Evolutionary conservation across 495 filamentous ascomycete genomes (phyloP).

Genomic region (Penicillium maclennaniae): DNA sequence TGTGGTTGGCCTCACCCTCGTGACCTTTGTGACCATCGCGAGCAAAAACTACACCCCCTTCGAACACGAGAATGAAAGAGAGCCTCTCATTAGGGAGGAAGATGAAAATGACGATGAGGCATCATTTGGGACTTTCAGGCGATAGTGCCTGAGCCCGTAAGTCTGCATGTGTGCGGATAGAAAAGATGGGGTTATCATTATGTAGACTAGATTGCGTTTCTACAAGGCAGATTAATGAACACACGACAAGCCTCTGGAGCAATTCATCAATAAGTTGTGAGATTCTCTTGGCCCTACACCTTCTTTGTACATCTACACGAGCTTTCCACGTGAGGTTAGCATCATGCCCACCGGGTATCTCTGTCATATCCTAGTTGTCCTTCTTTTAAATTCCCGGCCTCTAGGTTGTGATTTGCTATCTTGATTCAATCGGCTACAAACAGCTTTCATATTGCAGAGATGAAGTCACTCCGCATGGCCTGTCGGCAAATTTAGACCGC

Average conservation of each 20-base stretch:
- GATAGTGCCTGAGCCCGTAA: background rate
- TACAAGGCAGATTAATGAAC: too few species aligned
- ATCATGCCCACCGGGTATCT: background rate
- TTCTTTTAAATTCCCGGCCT: background rate
- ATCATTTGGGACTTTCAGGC: background rate
- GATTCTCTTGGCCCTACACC: background rate
- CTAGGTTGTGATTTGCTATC: background rate
- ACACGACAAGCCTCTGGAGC: too few species aligned
- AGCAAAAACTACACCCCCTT: constrained; percentile 21
- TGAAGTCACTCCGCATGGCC: background rate
- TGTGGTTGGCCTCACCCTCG: constrained; percentile 56
- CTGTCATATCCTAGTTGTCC: background rate
- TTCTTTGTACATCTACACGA: background rate
- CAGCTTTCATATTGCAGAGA: background rate
- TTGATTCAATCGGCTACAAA: background rate
- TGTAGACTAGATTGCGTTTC: background rate
- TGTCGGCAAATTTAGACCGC: background rate
- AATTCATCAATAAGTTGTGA: background rate
- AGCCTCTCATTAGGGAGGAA: constrained; percentile 32
- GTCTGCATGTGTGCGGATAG: background rate
- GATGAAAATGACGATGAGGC: constrained; percentile 13
- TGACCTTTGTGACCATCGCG: constrained; percentile 51
- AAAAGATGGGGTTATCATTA: background rate
- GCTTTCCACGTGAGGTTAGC: background rate
- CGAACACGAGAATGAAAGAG: constrained; percentile 27